Conservation (phyloP, 2,329 filamentous ascomycete species). For the Aspergillus aculeatus region DNA sequence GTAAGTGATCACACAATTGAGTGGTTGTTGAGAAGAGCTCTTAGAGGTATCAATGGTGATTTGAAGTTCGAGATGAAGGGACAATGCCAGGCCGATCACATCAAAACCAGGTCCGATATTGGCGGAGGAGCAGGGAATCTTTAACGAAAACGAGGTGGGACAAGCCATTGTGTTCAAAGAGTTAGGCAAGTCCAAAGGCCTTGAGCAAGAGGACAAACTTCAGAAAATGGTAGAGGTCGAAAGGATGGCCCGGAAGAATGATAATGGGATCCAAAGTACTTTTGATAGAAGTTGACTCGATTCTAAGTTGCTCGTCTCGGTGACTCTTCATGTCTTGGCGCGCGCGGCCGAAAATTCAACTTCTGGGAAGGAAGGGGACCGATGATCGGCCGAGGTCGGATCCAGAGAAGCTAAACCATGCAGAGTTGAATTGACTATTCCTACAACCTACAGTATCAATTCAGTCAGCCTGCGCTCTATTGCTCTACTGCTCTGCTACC, state of each 20-base stretch:
- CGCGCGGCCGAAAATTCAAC: not conserved
- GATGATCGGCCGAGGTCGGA: not conserved
- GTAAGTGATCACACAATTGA: conserved; percentile 83
- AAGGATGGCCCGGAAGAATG: not conserved
- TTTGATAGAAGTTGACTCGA: not conserved
- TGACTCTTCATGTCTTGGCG: not conserved
- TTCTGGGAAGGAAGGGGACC: not conserved
- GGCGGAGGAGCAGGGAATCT: conserved; percentile 89
- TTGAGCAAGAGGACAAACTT: not conserved
- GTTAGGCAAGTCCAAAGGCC: not conserved
- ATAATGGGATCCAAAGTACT: not conserved
- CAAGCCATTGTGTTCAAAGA: conserved; percentile 16
- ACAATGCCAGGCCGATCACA: conserved; percentile 89
- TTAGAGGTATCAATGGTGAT: conserved; percentile 69
- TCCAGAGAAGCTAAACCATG: not conserved
- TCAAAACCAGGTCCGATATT: conserved; percentile 98
- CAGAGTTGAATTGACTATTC: not conserved
- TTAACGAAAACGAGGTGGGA: conserved; percentile 62
- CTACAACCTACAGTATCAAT: no score
- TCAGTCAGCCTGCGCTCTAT: no score
- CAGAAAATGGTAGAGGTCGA: not conserved
- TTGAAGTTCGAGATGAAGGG: conserved; percentile 85
- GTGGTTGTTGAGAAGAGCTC: conserved; percentile 34
- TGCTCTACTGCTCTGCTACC: no score
- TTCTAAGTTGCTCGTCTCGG: not conserved